Percentiles rank a stretch among this genome's conserved stretches.
Conservation (phyloP, 805 yeast species). For the Schizosaccharomyces cryophilus region DNA sequence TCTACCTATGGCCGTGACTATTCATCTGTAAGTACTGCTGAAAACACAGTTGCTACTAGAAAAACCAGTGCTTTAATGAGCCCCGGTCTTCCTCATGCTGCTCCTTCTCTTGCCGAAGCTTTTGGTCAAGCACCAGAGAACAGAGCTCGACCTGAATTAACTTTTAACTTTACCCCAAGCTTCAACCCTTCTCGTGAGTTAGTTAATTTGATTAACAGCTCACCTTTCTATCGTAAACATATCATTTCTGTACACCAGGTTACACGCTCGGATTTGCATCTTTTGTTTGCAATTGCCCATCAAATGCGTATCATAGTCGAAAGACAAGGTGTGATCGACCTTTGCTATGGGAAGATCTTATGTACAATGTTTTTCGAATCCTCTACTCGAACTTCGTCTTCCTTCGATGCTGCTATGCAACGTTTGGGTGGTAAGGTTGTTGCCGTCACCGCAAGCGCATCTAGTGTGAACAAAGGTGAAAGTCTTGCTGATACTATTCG, state of each 20-base stretch:
- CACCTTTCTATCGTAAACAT: slow-evolving; percentile 74
- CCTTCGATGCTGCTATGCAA: slow-evolving; percentile 98
- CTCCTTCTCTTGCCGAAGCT: slow-evolving; percentile 4
- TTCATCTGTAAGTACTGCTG: slow-evolving; percentile 11
- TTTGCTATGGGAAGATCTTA: slow-evolving; percentile 69
- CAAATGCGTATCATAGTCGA: slow-evolving; percentile 93
- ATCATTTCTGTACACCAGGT: slow-evolving; percentile 74
- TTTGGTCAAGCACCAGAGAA: background rate
- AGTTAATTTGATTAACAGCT: slow-evolving; percentile 52
- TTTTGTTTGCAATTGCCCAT: slow-evolving; percentile 87
- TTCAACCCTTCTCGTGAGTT: slow-evolving; percentile 17
- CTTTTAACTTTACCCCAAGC: background rate
- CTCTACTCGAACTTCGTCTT: slow-evolving; percentile 85
- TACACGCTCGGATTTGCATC: slow-evolving; percentile 69
- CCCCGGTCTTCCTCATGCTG: slow-evolving; percentile 13
- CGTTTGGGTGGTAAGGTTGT: slow-evolving; percentile 95
- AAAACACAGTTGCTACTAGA: slow-evolving; percentile 15
- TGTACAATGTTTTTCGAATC: slow-evolving; percentile 97
- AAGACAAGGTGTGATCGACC: slow-evolving; percentile 80
- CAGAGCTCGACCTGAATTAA: background rate
- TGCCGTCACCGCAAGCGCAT: slow-evolving; percentile 56
- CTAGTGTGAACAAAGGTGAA: slow-evolving; percentile 97
- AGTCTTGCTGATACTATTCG: slow-evolving; percentile 90
- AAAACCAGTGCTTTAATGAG: slow-evolving; percentile 9
- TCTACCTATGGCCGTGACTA: slow-evolving; percentile 37